Conservation (phyloP, 2,329 filamentous ascomycete genomes). For the Fusarium xyrophilum region DNA sequence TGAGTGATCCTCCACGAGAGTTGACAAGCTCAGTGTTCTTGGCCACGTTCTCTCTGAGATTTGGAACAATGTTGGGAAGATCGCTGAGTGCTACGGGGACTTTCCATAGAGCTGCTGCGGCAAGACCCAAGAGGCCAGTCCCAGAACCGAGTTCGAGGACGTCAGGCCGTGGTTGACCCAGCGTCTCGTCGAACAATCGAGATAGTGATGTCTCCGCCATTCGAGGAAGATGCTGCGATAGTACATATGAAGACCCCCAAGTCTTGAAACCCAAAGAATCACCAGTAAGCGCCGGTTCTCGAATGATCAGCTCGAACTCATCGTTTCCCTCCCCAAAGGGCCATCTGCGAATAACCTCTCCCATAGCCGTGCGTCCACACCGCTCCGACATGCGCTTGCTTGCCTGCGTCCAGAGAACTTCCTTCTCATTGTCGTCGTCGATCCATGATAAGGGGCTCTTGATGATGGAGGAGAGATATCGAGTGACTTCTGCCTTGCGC, state of each 20-base stretch:
- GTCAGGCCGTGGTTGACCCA: conserved; percentile 42
- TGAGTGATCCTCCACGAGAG: conserved; percentile 61
- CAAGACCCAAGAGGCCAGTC: conserved; percentile 88
- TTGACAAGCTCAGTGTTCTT: conserved; percentile 66
- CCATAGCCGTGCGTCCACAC: conserved; percentile 74
- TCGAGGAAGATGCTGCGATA: conserved; percentile 73
- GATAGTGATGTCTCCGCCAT: conserved; percentile 55
- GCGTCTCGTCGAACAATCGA: conserved; percentile 51
- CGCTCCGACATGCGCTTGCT: conserved; percentile 83
- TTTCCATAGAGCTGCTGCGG: conserved; percentile 76
- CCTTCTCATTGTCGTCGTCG: conserved; percentile 67
- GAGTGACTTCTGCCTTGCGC: conserved; percentile 60
- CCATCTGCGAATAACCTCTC: conserved; percentile 63
- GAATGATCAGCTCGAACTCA: conserved; percentile 71
- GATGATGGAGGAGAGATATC: conserved; percentile 74
- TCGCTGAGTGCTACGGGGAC: conserved; percentile 79
- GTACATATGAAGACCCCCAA: conserved; percentile 89
- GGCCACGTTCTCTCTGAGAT: conserved; percentile 76
- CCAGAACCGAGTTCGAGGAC: conserved; percentile 86
- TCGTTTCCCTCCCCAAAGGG: conserved; percentile 52
- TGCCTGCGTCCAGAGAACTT: conserved; percentile 78
- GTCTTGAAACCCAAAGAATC: conserved; percentile 94
- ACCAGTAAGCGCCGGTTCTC: conserved; percentile 86
- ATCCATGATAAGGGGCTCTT: conserved; percentile 74
- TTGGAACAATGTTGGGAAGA: conserved; percentile 81